phyloP scores from a whole-genome alignment of 108 stramenopile species.

The Nitzschia sp. region DNA sequence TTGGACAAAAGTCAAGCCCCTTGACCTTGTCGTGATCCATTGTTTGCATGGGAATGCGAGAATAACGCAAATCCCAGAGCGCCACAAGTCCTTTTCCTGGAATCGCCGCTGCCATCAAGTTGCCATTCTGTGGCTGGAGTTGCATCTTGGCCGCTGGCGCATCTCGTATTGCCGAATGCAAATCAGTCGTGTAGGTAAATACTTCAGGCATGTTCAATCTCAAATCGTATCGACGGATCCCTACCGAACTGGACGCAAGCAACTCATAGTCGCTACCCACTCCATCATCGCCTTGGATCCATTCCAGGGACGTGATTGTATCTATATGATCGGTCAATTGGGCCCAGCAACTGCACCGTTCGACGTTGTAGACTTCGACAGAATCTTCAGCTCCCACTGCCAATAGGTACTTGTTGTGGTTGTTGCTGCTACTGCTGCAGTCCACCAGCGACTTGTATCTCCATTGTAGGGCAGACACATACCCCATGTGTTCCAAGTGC shows the following conservation, averaged over 20 bases:
- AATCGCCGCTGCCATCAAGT: neutral
- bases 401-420: neutral
- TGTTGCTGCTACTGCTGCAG: neutral
- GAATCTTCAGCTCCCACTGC: neutral
- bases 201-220: neutral
- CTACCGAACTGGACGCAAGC: neutral
- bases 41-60: neutral
- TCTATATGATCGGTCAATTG: neutral
- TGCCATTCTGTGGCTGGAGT: neutral
- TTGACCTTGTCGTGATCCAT: neutral
- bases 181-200: neutral
- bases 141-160: neutral
- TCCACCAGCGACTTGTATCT: neutral
- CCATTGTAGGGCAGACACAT: neutral
- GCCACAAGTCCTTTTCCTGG: neutral
- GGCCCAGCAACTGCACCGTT: neutral
- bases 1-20: neutral
- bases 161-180: neutral
- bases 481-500: neutral
- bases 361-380: neutral
- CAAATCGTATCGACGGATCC: conserved; percentile 3
- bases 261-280: neutral
- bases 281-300: neutral
- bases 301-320: neutral
- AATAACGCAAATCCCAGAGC: neutral